Evolutionary conservation across 768 basidiomycete genomes (phyloP), one percentile per base, ranked within the genome.

Genomic region (Thelephora ganbajun): DNA sequence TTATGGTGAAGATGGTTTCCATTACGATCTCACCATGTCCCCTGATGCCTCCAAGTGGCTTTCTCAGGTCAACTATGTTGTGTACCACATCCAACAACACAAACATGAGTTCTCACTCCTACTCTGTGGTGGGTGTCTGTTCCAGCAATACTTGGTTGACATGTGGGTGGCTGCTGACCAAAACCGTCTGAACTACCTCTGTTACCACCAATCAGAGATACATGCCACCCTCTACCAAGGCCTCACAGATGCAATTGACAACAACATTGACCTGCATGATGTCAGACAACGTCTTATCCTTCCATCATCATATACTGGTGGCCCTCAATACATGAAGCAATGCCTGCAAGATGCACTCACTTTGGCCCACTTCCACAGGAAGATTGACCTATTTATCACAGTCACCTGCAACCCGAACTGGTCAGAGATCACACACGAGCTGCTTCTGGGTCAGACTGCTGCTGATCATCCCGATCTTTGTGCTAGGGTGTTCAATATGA

Each of bases 341-440:
- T 53, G 57, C 0, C 69, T 63, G 33, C 70, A 75, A 23, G 72
- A 76, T 49, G 55, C 70, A 0, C 59, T 77, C 59, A 71, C 75
- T 0, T 59, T 79, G 20, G 65, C 61, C 9, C 54, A 65, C 0
- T 54, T 61, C 34, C 69, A 55, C 39, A 50, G 53, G 1, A 67
- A 64, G 6, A 56, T 65, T 9, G 70, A 76, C 43, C 50, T 76
- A 1, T 77, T 77, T 41, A 47, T 77, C 0, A 79, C 74, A 0
- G 66, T 76, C 60, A 78, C 74, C 9, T 60, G 64, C 6, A 79
- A 77, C 61, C 70, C 72, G 0, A 43, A 58, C 0, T 79, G 76
- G 76, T 56, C 56, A 1, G 74, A 78, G 45, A 64, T 77, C 16
- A 34, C 47, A 0, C 35, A 53, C 0, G 66, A 65, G 44, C 60